Evolutionary conservation across 805 yeast species (phyloP).

Genomic region (Lachancea lanzarotensis): DNA sequence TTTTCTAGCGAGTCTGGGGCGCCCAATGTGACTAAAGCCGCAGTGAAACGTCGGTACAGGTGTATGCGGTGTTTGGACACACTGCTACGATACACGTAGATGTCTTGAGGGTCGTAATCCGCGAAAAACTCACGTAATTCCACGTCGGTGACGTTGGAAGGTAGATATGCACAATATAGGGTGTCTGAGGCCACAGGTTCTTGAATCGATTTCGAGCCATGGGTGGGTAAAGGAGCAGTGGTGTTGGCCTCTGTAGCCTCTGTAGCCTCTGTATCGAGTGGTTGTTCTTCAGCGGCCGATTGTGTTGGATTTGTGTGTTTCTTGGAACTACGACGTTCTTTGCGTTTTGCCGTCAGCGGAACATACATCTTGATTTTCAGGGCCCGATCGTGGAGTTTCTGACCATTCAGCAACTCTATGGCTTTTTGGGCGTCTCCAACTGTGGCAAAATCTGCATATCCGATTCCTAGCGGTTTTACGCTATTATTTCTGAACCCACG

Average conservation of each 20-base stretch:
- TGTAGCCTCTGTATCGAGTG: not conserved
- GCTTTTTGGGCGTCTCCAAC: slow-evolving; percentile 60
- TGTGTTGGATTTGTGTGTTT: not conserved
- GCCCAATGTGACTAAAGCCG: slow-evolving; percentile 47
- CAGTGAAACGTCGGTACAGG: slow-evolving; percentile 35
- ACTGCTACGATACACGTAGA: slow-evolving; percentile 41
- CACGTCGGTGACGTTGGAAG: slow-evolving; percentile 37
- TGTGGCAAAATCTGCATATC: slow-evolving; percentile 72
- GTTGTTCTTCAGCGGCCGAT: too few species aligned
- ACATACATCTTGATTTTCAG: slow-evolving; percentile 38
- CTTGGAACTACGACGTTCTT: slow-evolving; percentile 13
- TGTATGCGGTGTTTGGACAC: slow-evolving; percentile 19
- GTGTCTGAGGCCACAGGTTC: slow-evolving; percentile 37
- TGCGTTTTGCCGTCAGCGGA: slow-evolving; percentile 30
- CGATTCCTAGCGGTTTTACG: slow-evolving; percentile 56
- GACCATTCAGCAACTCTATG: slow-evolving; percentile 57
- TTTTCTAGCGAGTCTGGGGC: slow-evolving; percentile 37
- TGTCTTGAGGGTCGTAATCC: slow-evolving; percentile 41
- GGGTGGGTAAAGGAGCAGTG: not conserved
- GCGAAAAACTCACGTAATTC: slow-evolving; percentile 41
- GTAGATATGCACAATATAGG: slow-evolving; percentile 39
- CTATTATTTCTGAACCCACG: slow-evolving; percentile 38
- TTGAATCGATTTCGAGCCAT: not conserved
- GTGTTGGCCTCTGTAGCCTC: not conserved
- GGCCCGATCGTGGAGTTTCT: slow-evolving; percentile 41